Conservation (phyloP, 1,284 basidiomycete species). For the Xanthoconium separans region DNA sequence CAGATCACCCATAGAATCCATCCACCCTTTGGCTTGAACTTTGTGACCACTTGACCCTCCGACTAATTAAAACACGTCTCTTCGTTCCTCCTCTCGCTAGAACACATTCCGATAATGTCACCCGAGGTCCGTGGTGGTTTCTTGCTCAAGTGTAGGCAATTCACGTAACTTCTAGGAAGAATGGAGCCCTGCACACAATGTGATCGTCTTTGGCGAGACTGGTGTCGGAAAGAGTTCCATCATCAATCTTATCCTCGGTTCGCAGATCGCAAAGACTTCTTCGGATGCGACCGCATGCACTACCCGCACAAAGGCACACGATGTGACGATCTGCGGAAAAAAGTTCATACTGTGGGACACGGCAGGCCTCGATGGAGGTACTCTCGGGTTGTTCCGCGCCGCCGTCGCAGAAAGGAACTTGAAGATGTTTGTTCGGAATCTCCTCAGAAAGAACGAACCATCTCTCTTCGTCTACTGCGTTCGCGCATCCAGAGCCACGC, state of each 20-base stretch:
- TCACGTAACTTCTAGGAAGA: slow-evolving; percentile 13
- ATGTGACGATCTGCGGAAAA: slow-evolving; percentile 18
- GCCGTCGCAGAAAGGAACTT: slow-evolving; percentile 24
- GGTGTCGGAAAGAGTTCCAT: slow-evolving; percentile 36
- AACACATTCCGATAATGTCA: background rate
- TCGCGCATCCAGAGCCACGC: slow-evolving; percentile 32
- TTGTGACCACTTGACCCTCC: background rate
- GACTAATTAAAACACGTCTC: background rate
- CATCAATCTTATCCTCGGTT: slow-evolving; percentile 29
- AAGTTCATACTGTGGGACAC: slow-evolving; percentile 35
- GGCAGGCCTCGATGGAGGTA: slow-evolving; percentile 29
- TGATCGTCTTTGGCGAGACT: slow-evolving; percentile 33
- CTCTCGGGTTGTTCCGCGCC: slow-evolving; percentile 26
- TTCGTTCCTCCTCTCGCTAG: background rate
- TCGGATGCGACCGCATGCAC: slow-evolving; percentile 31
- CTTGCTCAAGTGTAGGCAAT: background rate
- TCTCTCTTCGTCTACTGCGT: slow-evolving; percentile 33
- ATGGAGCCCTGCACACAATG: slow-evolving; percentile 19
- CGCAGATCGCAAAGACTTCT: slow-evolving; percentile 27
- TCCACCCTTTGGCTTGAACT: too few relatives aligned
- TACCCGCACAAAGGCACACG: slow-evolving; percentile 16
- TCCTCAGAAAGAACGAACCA: slow-evolving; percentile 20
- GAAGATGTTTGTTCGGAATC: slow-evolving; percentile 25
- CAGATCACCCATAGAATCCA: background rate
- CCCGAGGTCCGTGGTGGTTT: slow-evolving; percentile 23